Evolutionary conservation across 225 moss, liverwort and hornwort genomes (phyloP), one percentile per base, ranked within the genome.

Genomic region (Pseudisothecium myosuroides): DNA sequence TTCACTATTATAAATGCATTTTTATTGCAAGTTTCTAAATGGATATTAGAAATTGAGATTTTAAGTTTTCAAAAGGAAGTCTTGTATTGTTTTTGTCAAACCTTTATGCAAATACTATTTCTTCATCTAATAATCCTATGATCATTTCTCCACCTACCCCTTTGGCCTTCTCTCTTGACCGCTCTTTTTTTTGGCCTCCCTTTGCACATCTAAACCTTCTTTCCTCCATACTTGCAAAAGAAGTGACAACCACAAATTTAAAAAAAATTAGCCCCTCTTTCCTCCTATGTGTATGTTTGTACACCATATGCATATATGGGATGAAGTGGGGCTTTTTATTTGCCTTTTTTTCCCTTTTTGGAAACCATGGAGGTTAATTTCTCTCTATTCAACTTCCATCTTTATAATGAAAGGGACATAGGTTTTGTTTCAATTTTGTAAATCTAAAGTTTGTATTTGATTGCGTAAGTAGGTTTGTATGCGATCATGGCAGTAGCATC

Each of bases 261-360:
- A 2, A 72, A 27, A 27, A 43, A 43, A 6, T 73, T 73, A 10
- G 28, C 3, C 8, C 3, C 6, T 45, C 1, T 28, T 41, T 43
- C 12, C 3, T 1, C 5, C 4, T 12, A 2, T 24, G 9, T 5
- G 14, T 41, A 27, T 43, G 4, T 9, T 41, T 41, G 26, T 1
- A 14, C 0, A 15, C 3, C n/a, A n/a, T 4, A 0, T 0, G 2
- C 3, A 0, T 2, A 28, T 27, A 28, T 16, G 2, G 16, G 5
- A 27, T 15, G 2, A 4, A 22, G 7, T 14, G 6, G 27, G 1
- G 2, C 1, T 45, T 45, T 45, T 45, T 43, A 2, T 39, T 39
- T 24, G n/a, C 43, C 0, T 3, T 45, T 29, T 11, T 29, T 74
- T 1, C 3, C 28, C 29, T 7, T 19, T 31, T 19, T 31, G 7